phyloP scores from a whole-genome alignment of 1,139 yeast species.

The Kluyveromyces sp. region DNA sequence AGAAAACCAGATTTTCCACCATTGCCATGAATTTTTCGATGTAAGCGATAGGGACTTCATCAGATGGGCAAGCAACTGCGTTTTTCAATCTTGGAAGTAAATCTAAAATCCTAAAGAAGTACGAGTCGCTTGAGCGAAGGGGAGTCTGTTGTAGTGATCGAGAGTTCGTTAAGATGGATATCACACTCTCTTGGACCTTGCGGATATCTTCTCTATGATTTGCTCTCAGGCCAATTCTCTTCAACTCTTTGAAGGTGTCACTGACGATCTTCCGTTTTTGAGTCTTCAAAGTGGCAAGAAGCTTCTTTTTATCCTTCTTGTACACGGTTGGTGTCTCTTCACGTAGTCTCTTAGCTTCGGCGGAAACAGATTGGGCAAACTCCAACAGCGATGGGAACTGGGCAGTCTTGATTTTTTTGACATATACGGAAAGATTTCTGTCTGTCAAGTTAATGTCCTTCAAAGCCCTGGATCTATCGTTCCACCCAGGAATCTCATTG shows the following conservation, averaged over 20 bases:
- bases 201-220: constrained; percentile 59
- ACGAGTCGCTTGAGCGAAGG: constrained; percentile 46
- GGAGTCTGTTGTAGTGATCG: constrained; percentile 39
- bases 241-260: constrained; percentile 66
- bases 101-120: constrained; percentile 68
- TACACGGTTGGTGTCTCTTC: constrained; percentile 69
- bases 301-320: constrained; percentile 69
- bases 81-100: constrained; percentile 72
- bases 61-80: constrained; percentile 52
- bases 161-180: constrained; percentile 51
- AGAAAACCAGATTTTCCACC: constrained; percentile 63
- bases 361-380: constrained; percentile 47
- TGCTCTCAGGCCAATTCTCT: constrained; percentile 66
- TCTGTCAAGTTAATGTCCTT: constrained; percentile 45
- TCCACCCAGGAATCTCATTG: constrained; percentile 41
- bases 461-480: constrained; percentile 48
- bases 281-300: constrained; percentile 63
- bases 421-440: constrained; percentile 48
- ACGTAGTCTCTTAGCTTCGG: constrained; percentile 56
- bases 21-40: constrained; percentile 72
- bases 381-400: constrained; percentile 37
- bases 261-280: constrained; percentile 76
- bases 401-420: constrained; percentile 35
- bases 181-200: constrained; percentile 55
- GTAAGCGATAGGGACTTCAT: constrained; percentile 71